Evolutionary conservation across 169 alveolate species (phyloP).

Genomic region (Eimeria tenella): DNA sequence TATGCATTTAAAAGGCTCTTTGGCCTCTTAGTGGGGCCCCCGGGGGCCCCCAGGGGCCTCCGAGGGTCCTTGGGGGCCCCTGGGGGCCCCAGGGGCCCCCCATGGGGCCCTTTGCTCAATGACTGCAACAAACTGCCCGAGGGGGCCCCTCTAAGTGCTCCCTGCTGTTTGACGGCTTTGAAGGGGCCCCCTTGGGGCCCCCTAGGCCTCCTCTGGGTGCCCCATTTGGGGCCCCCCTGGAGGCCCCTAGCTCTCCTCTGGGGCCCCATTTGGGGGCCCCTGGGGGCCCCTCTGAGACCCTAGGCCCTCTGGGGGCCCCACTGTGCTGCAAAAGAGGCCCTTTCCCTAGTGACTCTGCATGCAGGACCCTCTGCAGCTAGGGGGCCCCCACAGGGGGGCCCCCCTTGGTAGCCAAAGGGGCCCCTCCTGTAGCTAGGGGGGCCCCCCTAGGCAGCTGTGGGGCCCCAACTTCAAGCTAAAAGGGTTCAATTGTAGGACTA

Average conservation of each 20-base stretch:
- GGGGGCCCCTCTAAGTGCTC: no score
- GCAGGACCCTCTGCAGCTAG: background rate
- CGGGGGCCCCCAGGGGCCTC: background rate
- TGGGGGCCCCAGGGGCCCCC: background rate
- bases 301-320: background rate
- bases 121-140: no score
- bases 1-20: background rate
- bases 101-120: no score
- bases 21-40: background rate
- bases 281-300: background rate
- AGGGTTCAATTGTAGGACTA: background rate
- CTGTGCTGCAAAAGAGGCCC: background rate
- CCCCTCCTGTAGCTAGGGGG: background rate
- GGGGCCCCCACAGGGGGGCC: background rate
- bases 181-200: conserved; percentile 9
- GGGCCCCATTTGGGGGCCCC: background rate
- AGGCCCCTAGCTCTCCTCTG: background rate
- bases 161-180: no score
- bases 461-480: background rate
- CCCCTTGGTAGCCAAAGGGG: background rate
- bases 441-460: background rate
- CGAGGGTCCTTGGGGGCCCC: conserved; percentile 1
- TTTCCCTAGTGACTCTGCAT: background rate
- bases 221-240: background rate
- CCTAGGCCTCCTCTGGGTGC: background rate